Conservation (phyloP, 257 asterid species). For the Przewalskia tangutica region DNA sequence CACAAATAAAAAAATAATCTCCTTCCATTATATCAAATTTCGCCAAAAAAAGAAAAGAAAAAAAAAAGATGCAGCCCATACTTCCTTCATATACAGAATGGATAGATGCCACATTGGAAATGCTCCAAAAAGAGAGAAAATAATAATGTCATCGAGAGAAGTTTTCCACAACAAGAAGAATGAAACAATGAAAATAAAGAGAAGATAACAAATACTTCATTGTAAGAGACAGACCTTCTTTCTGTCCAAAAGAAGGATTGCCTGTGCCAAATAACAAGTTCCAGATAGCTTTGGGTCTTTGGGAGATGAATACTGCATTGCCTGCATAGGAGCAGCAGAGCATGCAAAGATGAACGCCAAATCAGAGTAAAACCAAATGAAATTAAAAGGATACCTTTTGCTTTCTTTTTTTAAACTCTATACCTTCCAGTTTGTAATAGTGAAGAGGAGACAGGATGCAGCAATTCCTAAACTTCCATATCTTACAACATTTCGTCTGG, state of each 20-base stretch:
- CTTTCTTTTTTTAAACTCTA: neutral
- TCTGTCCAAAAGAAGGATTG: slow-evolving; percentile 47
- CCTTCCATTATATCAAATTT: neutral
- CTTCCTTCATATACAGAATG: neutral
- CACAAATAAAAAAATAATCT: neutral
- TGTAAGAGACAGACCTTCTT: slow-evolving; percentile 41
- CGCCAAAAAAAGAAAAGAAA: neutral
- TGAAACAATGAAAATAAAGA: slow-evolving; percentile 12
- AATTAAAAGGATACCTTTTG: neutral
- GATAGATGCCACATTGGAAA: neutral
- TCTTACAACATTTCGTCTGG: slow-evolving; percentile 73
- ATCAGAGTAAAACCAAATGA: neutral
- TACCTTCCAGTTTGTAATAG: slow-evolving; percentile 73
- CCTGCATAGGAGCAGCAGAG: slow-evolving; percentile 54
- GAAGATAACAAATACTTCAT: neutral
- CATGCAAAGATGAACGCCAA: slow-evolving; percentile 14
- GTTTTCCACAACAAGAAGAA: neutral
- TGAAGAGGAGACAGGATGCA: slow-evolving; percentile 60
- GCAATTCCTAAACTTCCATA: slow-evolving; percentile 88
- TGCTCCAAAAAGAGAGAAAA: neutral
- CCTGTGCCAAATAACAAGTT: slow-evolving; percentile 52
- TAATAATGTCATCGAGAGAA: slow-evolving; percentile 6
- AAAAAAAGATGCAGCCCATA: neutral
- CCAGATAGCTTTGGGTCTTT: slow-evolving; percentile 93
- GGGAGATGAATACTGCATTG: slow-evolving; percentile 95